Percentiles rank a stretch among this genome's conserved stretches.
Evolutionary conservation across 2,329 filamentous ascomycete genomes (phyloP).

Genomic region (Botrytis elliptica): DNA sequence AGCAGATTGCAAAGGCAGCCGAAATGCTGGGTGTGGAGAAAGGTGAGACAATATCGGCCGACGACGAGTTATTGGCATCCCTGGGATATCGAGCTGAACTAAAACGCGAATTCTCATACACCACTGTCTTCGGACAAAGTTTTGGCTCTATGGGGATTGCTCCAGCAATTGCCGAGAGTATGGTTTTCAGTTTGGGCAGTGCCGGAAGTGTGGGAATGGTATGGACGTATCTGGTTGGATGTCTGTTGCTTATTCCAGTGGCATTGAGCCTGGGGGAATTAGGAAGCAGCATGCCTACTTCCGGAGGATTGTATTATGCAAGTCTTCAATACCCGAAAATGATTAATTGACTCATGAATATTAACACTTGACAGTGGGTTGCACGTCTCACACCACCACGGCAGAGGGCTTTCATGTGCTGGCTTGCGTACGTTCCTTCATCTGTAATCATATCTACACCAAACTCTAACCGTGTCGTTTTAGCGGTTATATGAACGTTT

Average conservation of each 20-base stretch:
- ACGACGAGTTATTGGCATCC: conserved; percentile 35
- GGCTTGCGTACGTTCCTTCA: conserved; percentile 37
- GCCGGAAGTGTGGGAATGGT: conserved; percentile 37
- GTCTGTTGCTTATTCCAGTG: conserved; percentile 37
- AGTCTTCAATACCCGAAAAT: background rate
- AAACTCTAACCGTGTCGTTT: conserved; percentile 16
- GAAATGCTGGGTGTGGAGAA: conserved; percentile 24
- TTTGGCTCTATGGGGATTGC: conserved; percentile 40
- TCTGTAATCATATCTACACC: background rate
- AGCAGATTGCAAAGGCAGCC: background rate
- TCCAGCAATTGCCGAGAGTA: conserved; percentile 38
- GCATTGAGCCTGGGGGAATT: conserved; percentile 38
- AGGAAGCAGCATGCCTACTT: conserved; percentile 38
- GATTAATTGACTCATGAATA: background rate
- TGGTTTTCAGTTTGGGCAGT: conserved; percentile 37
- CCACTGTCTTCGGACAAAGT: conserved; percentile 38
- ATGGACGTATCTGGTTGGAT: conserved; percentile 38
- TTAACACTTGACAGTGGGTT: conserved; percentile 33
- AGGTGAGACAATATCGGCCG: conserved; percentile 24
- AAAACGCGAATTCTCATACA: conserved; percentile 39
- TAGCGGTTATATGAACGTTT: conserved; percentile 40
- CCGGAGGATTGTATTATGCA: conserved; percentile 39
- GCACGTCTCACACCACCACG: conserved; percentile 36
- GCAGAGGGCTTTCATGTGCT: conserved; percentile 39
- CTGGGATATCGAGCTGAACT: conserved; percentile 38